These are phyloP conservation scores for Hortiboletus campestris DNA, from an alignment of 768 basidiomycete species.

Conservation along the genomic window DNA sequence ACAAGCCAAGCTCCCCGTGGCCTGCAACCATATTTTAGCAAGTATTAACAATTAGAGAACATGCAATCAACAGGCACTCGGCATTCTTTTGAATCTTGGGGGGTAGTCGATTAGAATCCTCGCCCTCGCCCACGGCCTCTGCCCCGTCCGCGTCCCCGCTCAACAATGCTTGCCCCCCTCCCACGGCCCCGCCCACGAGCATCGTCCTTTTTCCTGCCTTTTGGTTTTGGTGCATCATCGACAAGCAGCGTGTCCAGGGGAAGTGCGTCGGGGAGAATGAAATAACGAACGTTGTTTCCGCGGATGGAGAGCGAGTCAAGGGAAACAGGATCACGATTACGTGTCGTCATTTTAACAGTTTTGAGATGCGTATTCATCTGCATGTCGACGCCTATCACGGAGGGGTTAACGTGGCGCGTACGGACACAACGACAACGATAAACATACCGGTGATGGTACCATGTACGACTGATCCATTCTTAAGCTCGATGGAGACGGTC, in stretches of 20 bases:
- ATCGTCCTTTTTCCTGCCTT: constrained; percentile 87
- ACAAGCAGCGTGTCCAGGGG: constrained; percentile 96
- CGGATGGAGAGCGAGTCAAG: constrained; percentile 92
- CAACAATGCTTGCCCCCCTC: constrained; percentile 34
- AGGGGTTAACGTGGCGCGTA: not conserved
- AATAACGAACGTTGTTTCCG: constrained; percentile 96
- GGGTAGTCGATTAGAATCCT: constrained; percentile 31
- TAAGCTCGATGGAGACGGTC: constrained; percentile 96
- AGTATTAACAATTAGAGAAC: constrained; percentile 20
- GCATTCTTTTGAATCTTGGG: constrained; percentile 1
- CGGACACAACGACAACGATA: not conserved
- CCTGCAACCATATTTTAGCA: constrained; percentile 23
- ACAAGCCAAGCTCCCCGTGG: constrained; percentile 21
- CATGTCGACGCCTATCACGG: constrained; percentile 85
- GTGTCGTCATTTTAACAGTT: constrained; percentile 93
- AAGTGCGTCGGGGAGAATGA: constrained; percentile 94
- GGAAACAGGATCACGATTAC: constrained; percentile 82
- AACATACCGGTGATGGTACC: constrained; percentile 93
- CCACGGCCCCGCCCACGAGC: constrained; percentile 63
- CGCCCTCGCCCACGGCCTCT: constrained; percentile 52
- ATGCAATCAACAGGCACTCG: constrained; percentile 2
- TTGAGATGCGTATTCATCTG: constrained; percentile 99
- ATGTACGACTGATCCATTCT: constrained; percentile 93
- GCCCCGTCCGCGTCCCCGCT: constrained; percentile 54
- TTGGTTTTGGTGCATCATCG: constrained; percentile 96